Conservation (phyloP, 441 rosid genomes). For the Raphanus hybrid region DNA sequence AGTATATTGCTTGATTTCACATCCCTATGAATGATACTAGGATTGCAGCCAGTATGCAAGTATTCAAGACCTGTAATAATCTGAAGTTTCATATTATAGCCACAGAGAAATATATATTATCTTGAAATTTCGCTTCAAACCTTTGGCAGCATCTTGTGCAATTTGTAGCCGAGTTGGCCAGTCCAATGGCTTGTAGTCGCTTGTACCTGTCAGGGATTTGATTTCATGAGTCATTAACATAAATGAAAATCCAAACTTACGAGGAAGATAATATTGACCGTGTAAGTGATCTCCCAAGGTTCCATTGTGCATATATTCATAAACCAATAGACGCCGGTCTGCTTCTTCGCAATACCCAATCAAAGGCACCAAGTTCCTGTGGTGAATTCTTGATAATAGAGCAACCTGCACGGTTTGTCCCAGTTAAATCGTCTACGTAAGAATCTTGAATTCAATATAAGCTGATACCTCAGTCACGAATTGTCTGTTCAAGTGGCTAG, state of each 20-base stretch:
- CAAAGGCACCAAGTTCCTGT: constrained; percentile 91
- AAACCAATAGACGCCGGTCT: constrained; percentile 68
- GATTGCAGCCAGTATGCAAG: constrained; percentile 94
- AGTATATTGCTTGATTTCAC: constrained; percentile 96
- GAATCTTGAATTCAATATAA: background rate
- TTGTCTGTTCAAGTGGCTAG: constrained; percentile 69
- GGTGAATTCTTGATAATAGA: constrained; percentile 94
- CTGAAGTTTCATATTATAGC: constrained; percentile 43
- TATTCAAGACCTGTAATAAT: constrained; percentile 87
- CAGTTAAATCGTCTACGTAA: background rate
- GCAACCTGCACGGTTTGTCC: constrained; percentile 67
- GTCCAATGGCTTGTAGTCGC: constrained; percentile 59
- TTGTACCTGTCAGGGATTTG: constrained; percentile 53
- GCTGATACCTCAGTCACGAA: constrained; percentile 83
- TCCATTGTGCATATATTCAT: constrained; percentile 98
- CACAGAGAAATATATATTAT: background rate
- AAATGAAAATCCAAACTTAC: constrained; percentile 9
- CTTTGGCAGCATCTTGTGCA: constrained; percentile 98
- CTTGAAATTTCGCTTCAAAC: constrained; percentile 43
- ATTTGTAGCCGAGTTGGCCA: constrained; percentile 79
- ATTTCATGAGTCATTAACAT: constrained; percentile 15
- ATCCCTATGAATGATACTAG: constrained; percentile 93
- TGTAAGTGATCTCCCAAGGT: constrained; percentile 80
- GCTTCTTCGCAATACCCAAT: constrained; percentile 95
- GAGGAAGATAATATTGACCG: constrained; percentile 45